Percentiles rank a stretch among this genome's conserved stretches.
phyloP scores from a whole-genome alignment of 1,139 yeast species.

The Oligophagozyma castellii region DNA sequence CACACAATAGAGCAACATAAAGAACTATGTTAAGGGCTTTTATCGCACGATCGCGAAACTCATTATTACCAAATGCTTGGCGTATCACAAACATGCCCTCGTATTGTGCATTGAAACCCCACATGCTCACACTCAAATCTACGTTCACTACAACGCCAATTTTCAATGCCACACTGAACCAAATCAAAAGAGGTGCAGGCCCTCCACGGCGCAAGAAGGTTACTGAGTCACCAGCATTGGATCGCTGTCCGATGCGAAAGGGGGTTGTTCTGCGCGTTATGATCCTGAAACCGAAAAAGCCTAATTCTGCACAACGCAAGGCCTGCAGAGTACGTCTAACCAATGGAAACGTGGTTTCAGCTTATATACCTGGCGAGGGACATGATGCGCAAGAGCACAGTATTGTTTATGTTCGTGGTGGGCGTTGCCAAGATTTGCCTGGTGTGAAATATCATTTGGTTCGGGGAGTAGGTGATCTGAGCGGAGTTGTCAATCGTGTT shows the following conservation, averaged over 20 bases:
- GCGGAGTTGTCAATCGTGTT: conserved; percentile 87
- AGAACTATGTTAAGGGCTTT: no score
- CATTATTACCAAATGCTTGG: no score
- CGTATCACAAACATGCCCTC: no score
- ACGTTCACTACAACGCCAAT: conserved; percentile 7
- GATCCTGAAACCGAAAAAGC: conserved; percentile 94
- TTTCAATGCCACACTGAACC: conserved; percentile 53
- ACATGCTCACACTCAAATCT: no score
- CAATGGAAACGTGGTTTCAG: conserved; percentile 79
- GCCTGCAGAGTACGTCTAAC: conserved; percentile 90
- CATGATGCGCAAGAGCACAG: conserved; percentile 98
- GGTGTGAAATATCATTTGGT: conserved; percentile 94
- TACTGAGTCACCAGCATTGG: conserved; percentile 68
- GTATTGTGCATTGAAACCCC: no score
- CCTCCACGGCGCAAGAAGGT: conserved; percentile 38
- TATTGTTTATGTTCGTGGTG: conserved; percentile 91
- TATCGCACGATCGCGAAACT: not conserved
- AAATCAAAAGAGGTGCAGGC: conserved; percentile 53
- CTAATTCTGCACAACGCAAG: conserved; percentile 95
- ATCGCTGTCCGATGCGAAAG: conserved; percentile 68
- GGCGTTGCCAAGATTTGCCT: conserved; percentile 94
- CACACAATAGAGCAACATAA: no score
- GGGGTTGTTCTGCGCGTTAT: conserved; percentile 93
- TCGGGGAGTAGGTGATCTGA: conserved; percentile 87
- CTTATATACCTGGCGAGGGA: conserved; percentile 97